A percentile compares a stretch with the other conserved stretches of the same genome.
phyloP scores from a whole-genome alignment of 345 rosid genomes.

The Passiflora organensis region DNA sequence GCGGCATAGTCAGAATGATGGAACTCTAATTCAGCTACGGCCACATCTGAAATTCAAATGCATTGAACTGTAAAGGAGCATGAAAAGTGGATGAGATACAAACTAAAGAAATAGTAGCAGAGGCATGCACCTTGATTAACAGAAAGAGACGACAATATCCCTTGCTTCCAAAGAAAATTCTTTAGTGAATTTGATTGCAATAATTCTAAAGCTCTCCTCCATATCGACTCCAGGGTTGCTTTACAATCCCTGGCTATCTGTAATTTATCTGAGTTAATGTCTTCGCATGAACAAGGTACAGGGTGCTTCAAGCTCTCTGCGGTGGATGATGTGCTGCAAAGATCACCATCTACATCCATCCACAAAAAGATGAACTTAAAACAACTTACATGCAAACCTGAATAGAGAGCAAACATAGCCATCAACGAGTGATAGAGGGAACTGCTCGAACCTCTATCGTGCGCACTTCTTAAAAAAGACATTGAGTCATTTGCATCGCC shows the following conservation, averaged over 20 bases:
- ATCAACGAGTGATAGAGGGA: too few relatives aligned
- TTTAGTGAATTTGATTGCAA: slow-evolving; percentile 71
- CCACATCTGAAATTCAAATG: slow-evolving; percentile 47
- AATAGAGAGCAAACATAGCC: too few relatives aligned
- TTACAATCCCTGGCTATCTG: slow-evolving; percentile 36
- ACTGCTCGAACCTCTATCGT: slow-evolving; percentile 37
- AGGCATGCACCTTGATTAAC: slow-evolving; percentile 55
- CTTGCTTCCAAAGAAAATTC: slow-evolving; percentile 64
- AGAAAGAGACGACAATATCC: slow-evolving; percentile 66
- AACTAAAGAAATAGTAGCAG: not conserved
- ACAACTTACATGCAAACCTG: too few relatives aligned
- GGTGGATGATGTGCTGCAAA: slow-evolving; percentile 44
- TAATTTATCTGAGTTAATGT: slow-evolving; percentile 25
- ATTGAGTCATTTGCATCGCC: slow-evolving; percentile 38
- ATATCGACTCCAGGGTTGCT: slow-evolving; percentile 55
- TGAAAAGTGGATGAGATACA: not conserved
- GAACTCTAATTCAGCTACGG: slow-evolving; percentile 75
- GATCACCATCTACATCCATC: slow-evolving; percentile 40
- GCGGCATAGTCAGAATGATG: slow-evolving; percentile 46
- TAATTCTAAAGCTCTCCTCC: slow-evolving; percentile 58
- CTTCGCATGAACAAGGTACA: slow-evolving; percentile 37
- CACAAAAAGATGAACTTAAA: not conserved
- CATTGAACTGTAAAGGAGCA: too few relatives aligned
- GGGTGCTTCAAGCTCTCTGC: slow-evolving; percentile 45
- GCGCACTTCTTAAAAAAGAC: slow-evolving; percentile 38